Conservation (phyloP, 345 rosid genomes). For the Euclidium syriacum region DNA sequence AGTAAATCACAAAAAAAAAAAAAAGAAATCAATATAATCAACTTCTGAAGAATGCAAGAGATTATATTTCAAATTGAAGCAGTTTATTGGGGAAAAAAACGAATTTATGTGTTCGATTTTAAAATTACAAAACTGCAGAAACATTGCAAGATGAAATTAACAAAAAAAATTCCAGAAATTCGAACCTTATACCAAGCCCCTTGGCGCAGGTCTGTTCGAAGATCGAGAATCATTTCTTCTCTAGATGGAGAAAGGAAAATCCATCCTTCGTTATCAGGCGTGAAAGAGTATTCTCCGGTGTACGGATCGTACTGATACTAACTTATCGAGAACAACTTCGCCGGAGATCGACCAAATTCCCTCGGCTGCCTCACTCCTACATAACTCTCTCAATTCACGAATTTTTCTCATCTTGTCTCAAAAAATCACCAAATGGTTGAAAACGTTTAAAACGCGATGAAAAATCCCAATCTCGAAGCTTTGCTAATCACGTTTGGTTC, state of each 20-base stretch:
- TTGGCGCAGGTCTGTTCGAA: conserved; percentile 74
- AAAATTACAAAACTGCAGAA: background rate
- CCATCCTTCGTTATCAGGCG: conserved; percentile 75
- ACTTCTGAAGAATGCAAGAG: background rate
- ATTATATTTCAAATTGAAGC: background rate
- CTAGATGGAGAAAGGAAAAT: conserved; percentile 51
- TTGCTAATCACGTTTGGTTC: too few species aligned
- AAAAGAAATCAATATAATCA: background rate
- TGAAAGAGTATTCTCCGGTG: conserved; percentile 61
- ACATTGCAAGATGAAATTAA: background rate
- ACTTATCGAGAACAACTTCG: conserved; percentile 24
- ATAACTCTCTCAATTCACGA: too few species aligned
- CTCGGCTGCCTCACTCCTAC: conserved; percentile 20
- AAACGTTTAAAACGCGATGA: too few species aligned
- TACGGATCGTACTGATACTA: conserved; percentile 37
- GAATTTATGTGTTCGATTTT: background rate
- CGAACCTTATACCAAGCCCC: conserved; percentile 69
- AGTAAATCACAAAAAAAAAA: background rate
- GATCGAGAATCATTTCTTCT: conserved; percentile 69
- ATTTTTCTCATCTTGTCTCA: too few species aligned
- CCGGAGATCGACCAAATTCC: background rate
- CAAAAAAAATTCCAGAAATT: background rate
- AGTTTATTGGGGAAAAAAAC: background rate
- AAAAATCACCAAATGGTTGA: too few species aligned
- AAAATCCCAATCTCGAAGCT: too few species aligned